phyloP scores from a whole-genome alignment of 441 rosid genomes.

The Jatropha multifida region DNA sequence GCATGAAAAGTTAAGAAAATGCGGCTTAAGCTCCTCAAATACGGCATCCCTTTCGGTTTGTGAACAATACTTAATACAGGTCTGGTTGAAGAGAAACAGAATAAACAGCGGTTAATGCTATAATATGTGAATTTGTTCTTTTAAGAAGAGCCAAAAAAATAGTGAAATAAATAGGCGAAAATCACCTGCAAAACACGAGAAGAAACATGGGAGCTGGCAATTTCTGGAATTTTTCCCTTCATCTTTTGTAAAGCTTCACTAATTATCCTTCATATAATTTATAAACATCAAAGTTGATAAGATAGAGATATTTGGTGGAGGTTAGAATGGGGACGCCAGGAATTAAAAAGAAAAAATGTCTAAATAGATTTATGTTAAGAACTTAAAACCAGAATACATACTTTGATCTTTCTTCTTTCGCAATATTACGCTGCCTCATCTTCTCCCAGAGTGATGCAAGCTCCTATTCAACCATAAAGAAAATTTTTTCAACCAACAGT shows the following conservation, averaged over 20 bases:
- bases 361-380: background rate
- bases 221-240: conserved; percentile 91
- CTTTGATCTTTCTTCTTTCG: conserved; percentile 81
- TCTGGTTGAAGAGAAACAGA: conserved; percentile 37
- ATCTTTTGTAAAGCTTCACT: conserved; percentile 74
- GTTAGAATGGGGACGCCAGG: background rate
- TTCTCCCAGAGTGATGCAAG: conserved; percentile 89
- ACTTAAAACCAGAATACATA: conserved; percentile 31
- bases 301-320: background rate
- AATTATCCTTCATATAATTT: conserved; percentile 46
- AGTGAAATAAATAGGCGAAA: background rate
- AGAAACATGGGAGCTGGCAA: conserved; percentile 79
- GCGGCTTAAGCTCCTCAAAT: conserved; percentile 77
- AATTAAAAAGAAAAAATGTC: background rate
- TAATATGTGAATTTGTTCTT: background rate
- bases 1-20: conserved; percentile 64
- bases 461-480: conserved; percentile 49
- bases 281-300: background rate
- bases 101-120: background rate
- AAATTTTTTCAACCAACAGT: background rate
- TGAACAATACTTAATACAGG: conserved; percentile 78
- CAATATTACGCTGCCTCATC: conserved; percentile 85
- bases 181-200: conserved; percentile 94
- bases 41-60: conserved; percentile 71
- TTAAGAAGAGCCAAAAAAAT: background rate